Evolutionary conservation across 2,329 filamentous ascomycete genomes (phyloP).

Genomic region (Cladobotryum protrusum): DNA sequence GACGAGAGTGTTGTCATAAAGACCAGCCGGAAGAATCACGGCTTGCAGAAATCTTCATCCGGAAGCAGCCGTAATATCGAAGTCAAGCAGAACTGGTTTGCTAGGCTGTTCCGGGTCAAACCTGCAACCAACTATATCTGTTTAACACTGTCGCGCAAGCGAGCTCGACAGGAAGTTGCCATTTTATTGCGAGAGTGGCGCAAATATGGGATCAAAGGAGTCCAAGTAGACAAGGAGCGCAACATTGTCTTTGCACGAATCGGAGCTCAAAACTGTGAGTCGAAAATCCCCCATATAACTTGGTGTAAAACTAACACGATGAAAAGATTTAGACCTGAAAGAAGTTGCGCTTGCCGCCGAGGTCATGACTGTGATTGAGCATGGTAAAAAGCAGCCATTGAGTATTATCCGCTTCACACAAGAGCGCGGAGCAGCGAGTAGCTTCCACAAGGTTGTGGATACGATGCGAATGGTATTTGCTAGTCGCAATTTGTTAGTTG

Average conservation of each 20-base stretch:
- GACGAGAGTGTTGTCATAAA: not conserved
- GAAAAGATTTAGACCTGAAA: conserved; percentile 70
- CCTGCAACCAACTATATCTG: conserved; percentile 71
- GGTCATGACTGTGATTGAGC: conserved; percentile 83
- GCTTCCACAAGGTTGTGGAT: conserved; percentile 77
- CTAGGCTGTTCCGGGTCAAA: conserved; percentile 82
- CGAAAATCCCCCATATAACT: not conserved
- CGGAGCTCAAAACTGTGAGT: conserved; percentile 69
- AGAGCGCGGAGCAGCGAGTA: conserved; percentile 84
- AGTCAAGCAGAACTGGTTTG: conserved; percentile 77
- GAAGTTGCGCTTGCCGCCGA: conserved; percentile 84
- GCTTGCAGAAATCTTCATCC: conserved; percentile 30
- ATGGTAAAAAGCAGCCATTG: conserved; percentile 68
- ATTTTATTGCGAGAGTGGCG: conserved; percentile 74
- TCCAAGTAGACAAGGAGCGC: conserved; percentile 70
- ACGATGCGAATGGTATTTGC: conserved; percentile 65
- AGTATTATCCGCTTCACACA: conserved; percentile 83
- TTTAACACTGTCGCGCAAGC: conserved; percentile 61
- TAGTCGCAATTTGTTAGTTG: conserved; percentile 59
- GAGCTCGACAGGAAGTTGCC: conserved; percentile 70
- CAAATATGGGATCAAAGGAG: conserved; percentile 71
- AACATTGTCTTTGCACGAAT: conserved; percentile 77
- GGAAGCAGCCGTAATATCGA: conserved; percentile 50
- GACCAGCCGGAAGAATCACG: conserved; percentile 6
- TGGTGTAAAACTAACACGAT: conserved; percentile 16